Percentiles rank a stretch among this genome's conserved stretches.
Conservation (phyloP, 495 filamentous ascomycete genomes). For the Astrothelium macrocarpum region DNA sequence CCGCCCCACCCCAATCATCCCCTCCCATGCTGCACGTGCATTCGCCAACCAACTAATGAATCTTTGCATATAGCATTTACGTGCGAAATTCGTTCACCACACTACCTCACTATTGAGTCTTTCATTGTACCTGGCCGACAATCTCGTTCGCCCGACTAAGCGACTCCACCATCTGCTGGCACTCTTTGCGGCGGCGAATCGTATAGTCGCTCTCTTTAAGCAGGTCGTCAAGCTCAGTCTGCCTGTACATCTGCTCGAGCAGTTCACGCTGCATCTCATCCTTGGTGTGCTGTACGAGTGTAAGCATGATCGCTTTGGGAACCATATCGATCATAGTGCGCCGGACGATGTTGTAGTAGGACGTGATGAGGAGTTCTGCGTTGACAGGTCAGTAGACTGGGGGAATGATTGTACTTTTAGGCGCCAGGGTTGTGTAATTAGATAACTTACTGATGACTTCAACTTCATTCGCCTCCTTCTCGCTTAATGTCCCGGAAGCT, state of each 20-base stretch:
- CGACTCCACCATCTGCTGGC: slow-evolving; percentile 97
- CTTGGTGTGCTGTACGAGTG: slow-evolving; percentile 84
- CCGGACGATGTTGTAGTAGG: slow-evolving; percentile 96
- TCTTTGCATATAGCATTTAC: no score
- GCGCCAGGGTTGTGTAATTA: neutral
- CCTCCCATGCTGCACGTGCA: no score
- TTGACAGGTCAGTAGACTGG: slow-evolving; percentile 11
- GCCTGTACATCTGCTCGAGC: slow-evolving; percentile 95
- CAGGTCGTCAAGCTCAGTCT: slow-evolving; percentile 78
- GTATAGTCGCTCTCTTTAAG: slow-evolving; percentile 99
- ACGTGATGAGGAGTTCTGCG: slow-evolving; percentile 83
- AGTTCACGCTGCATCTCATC: slow-evolving; percentile 98
- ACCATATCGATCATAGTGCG: slow-evolving; percentile 99
- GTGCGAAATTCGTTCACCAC: neutral
- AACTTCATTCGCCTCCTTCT: slow-evolving; percentile 88
- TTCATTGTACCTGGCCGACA: slow-evolving; percentile 88
- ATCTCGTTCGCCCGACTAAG: slow-evolving; percentile 84
- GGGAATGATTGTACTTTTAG: neutral
- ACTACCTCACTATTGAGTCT: neutral
- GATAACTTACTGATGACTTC: slow-evolving; percentile 90
- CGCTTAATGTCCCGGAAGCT: slow-evolving; percentile 81
- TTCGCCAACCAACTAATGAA: no score
- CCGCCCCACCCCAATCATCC: neutral
- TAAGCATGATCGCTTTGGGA: slow-evolving; percentile 98
- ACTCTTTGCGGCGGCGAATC: slow-evolving; percentile 88